Evolutionary conservation across 805 yeast species (phyloP), one percentile per base, ranked within the genome.

Genomic region (Cyberlindnera euphorbiiphila): DNA sequence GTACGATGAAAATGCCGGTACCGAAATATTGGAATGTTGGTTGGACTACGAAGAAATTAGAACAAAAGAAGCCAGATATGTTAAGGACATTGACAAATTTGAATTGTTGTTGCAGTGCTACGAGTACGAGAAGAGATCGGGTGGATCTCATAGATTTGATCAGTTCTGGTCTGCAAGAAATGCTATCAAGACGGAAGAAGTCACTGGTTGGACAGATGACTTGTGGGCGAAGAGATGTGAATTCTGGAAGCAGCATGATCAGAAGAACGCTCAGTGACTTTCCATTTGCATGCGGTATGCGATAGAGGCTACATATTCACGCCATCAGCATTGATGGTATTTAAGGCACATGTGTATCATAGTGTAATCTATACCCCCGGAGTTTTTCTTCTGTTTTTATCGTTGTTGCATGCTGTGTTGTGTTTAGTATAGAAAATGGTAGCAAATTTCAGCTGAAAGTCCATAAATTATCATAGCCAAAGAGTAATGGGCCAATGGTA

Each of bases 31-130:
- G 42, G 80, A 78, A 26, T 71, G 79, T 44, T 91, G 96, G 95
- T 63, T 80, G 39, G 96, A 87, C 58, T 91, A 91, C 62, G 98
- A 91, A 65, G 78, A 82, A 54, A 82, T 85, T 50, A 70, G 86
- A 49, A 76, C 81, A 29, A 59, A 76, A 18, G 98, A 91, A 60
- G 96, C 97, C 10, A 70, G 80, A 37, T 85, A 86, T 49, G 96
- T 91, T 46, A 91, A 91, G 64, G 97, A 91, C 61, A 78, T 93
- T 43, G 98, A 91, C 62, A 91, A 91, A 68, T 84, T 76, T 56
- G 97, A 88, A 62, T 75, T 88, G 75, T 68, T 85, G 47, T 72
- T 83, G 48, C 86, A 85, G 64, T 81, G 89, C 26, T 78, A 78
- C 71, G 85, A 88, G 60, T 91, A 89, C 57, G 96, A 87, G 64